Evolutionary conservation across 1,139 yeast species (phyloP).

Genomic region (Blastobotrys arbuscula): DNA sequence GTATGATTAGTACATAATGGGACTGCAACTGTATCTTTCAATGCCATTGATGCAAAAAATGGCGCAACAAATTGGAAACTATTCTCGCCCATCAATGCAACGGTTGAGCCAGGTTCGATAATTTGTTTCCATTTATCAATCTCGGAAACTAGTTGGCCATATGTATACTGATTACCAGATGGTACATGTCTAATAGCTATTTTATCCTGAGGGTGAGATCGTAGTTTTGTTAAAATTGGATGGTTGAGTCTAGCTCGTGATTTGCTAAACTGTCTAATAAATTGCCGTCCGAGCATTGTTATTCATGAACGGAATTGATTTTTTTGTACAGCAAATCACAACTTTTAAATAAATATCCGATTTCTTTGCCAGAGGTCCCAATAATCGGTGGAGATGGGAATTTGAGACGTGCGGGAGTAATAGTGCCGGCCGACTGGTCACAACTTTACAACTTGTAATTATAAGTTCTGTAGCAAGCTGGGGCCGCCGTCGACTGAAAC

Average conservation of each 20-base stretch:
- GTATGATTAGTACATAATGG: slow-evolving; percentile 36
- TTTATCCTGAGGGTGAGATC: slow-evolving; percentile 25
- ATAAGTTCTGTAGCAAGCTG: too few species aligned
- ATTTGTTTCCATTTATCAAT: slow-evolving; percentile 30
- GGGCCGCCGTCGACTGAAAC: too few species aligned
- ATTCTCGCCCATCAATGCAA: slow-evolving; percentile 37
- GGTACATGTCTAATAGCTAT: slow-evolving; percentile 32
- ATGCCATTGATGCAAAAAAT: slow-evolving; percentile 30
- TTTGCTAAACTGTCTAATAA: background rate
- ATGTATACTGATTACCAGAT: slow-evolving; percentile 31
- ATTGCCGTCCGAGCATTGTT: background rate
- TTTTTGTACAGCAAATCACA: too few species aligned
- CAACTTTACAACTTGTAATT: too few species aligned
- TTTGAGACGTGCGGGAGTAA: too few species aligned
- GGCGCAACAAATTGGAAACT: slow-evolving; percentile 31
- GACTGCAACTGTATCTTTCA: slow-evolving; percentile 31
- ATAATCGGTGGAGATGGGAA: too few species aligned
- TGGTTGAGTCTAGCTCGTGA: slow-evolving; percentile 12
- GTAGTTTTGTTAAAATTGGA: slow-evolving; percentile 25
- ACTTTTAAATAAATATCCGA: too few species aligned
- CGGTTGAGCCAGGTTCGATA: slow-evolving; percentile 11
- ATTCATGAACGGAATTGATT: background rate
- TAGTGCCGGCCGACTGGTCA: too few species aligned
- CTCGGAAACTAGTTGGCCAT: slow-evolving; percentile 29
- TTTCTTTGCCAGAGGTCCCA: too few species aligned